A percentile compares a stretch with the other conserved stretches of the same genome.
Evolutionary conservation across 1,284 basidiomycete species (phyloP).

Genomic region (Melampsora americana): DNA sequence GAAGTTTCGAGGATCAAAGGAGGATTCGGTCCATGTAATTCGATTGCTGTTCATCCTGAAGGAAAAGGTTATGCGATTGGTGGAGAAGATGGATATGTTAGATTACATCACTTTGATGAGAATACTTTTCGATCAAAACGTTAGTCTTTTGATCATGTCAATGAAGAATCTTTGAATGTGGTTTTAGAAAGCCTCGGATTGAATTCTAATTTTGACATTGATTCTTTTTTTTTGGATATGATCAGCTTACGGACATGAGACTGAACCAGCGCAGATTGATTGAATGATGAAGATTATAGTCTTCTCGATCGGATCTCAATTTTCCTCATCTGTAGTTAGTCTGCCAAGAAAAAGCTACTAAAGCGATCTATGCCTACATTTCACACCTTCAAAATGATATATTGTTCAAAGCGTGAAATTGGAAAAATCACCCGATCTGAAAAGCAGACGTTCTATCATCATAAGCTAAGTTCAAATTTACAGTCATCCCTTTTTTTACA

Average conservation of each 20-base stretch:
- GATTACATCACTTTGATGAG: conserved; percentile 64
- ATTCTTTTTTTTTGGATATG: no score
- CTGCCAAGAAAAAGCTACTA: no score
- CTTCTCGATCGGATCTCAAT: no score
- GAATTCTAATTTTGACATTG: neutral
- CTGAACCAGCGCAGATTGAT: conserved; percentile 36
- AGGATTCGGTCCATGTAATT: conserved; percentile 95
- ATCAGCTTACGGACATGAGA: conserved; percentile 43
- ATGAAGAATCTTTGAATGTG: neutral
- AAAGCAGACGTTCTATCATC: no score
- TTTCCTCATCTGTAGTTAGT: no score
- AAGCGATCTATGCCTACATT: no score
- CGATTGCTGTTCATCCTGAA: conserved; percentile 86
- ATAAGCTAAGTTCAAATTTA: no score
- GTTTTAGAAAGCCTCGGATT: neutral
- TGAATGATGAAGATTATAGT: neutral
- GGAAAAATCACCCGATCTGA: no score
- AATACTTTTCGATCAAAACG: conserved; percentile 42
- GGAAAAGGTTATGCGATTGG: conserved; percentile 89
- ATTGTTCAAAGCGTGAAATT: no score
- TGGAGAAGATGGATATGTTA: conserved; percentile 91
- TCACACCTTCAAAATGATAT: no score
- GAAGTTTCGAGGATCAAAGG: conserved; percentile 95
- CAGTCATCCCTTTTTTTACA: no score
- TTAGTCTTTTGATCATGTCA: conserved; percentile 46